A percentile compares a stretch with the other conserved stretches of the same genome.
These are phyloP conservation scores for Penicillium brevicompactum DNA, from an alignment of 2,329 filamentous ascomycete species.

Conservation along the genomic window DNA sequence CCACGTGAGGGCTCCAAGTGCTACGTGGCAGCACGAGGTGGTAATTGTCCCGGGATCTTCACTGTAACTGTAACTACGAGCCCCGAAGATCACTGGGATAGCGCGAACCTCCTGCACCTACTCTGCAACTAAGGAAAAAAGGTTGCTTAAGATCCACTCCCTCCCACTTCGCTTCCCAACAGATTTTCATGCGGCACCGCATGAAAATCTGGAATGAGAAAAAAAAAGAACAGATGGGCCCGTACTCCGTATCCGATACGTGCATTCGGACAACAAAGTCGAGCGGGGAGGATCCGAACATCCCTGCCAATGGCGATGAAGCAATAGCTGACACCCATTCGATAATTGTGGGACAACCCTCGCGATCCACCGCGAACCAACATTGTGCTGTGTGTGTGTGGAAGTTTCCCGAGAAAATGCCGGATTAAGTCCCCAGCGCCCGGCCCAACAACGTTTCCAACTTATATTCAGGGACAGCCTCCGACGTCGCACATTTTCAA, in stretches of 20 bases:
- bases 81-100: slow-evolving; percentile 15
- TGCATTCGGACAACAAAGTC: too few relatives aligned
- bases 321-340: not conserved
- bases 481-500: not conserved
- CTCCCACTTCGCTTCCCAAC: slow-evolving; percentile 8
- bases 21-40: not conserved
- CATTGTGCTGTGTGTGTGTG: not conserved
- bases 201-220: not conserved
- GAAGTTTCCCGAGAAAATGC: slow-evolving; percentile 6
- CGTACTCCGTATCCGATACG: not conserved
- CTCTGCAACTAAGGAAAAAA: not conserved
- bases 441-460: not conserved
- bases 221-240: not conserved
- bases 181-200: not conserved
- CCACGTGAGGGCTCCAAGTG: not conserved
- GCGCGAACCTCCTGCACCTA: not conserved
- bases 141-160: slow-evolving; percentile 15
- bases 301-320: not conserved
- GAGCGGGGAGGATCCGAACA: not conserved
- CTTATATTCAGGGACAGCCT: not conserved
- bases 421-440: not conserved
- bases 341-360: slow-evolving; percentile 1
- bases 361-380: not conserved
- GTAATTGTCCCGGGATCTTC: not conserved
- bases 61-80: slow-evolving; percentile 1